These are phyloP conservation scores for Vishniacozyma victoriae DNA, from an alignment of 768 basidiomycete species.

Conservation along the genomic window DNA sequence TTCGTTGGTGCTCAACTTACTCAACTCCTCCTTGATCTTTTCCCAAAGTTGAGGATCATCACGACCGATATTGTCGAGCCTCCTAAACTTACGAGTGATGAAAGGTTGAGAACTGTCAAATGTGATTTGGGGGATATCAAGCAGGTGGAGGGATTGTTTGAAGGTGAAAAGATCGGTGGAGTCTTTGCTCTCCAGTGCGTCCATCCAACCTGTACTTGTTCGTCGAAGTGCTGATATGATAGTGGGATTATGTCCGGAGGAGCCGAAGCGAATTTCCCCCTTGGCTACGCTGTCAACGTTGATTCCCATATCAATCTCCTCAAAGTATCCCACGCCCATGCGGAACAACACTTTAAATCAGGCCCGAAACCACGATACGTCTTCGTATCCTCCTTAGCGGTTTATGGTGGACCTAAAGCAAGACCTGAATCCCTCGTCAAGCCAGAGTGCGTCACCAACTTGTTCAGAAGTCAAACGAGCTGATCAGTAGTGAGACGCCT, in stretches of 20 bases:
- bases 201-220: not conserved
- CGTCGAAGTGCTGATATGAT: not conserved
- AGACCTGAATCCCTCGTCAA: slow-evolving; percentile 36
- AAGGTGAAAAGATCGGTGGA: slow-evolving; percentile 31
- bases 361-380: slow-evolving; percentile 40
- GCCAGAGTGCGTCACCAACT: slow-evolving; percentile 26
- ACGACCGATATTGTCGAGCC: slow-evolving; percentile 44
- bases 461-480: not conserved
- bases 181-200: slow-evolving; percentile 39
- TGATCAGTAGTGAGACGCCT: slow-evolving; percentile 35
- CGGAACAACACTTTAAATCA: slow-evolving; percentile 9
- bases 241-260: slow-evolving; percentile 61
- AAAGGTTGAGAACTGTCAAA: slow-evolving; percentile 23
- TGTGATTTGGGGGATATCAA: slow-evolving; percentile 26
- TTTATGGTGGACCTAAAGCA: slow-evolving; percentile 44
- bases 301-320: slow-evolving; percentile 43
- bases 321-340: slow-evolving; percentile 32
- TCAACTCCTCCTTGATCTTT: slow-evolving; percentile 33
- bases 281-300: slow-evolving; percentile 50
- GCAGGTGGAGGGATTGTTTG: slow-evolving; percentile 21
- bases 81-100: slow-evolving; percentile 22
- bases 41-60: slow-evolving; percentile 38
- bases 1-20: slow-evolving; percentile 46
- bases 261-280: slow-evolving; percentile 58
- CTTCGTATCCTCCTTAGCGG: slow-evolving; percentile 42